phyloP scores from a whole-genome alignment of 306 rosid species.

The Dryas alaskensis region DNA sequence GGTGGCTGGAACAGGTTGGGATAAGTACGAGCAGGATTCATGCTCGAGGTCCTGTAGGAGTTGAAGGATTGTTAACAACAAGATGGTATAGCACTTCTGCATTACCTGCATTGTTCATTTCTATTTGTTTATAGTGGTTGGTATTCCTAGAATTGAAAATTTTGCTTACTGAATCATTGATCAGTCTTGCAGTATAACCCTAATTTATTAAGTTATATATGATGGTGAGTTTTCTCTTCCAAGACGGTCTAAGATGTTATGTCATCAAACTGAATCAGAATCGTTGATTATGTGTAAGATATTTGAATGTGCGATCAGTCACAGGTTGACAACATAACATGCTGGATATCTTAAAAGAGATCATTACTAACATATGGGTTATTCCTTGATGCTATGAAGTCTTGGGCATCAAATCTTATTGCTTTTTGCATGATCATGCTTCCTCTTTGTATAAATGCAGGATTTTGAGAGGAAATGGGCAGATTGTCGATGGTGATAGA shows the following conservation, averaged over 20 bases:
- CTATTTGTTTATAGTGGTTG: not conserved
- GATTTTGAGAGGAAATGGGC: conserved; percentile 83
- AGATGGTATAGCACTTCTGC: conserved; percentile 60
- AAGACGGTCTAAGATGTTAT: not conserved
- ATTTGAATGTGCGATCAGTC: not conserved
- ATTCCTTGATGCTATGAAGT: not conserved
- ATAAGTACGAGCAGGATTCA: conserved; percentile 74
- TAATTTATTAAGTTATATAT: not conserved
- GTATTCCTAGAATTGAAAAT: too few species aligned
- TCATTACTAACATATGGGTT: not conserved
- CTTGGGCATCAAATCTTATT: not conserved
- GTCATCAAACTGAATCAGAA: not conserved
- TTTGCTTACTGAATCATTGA: too few species aligned
- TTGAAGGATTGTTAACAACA: conserved; percentile 82
- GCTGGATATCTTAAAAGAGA: not conserved
- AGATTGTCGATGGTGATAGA: conserved; percentile 67
- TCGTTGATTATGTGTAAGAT: not conserved
- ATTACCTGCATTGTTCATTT: not conserved
- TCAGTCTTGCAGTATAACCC: too few species aligned
- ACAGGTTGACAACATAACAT: not conserved
- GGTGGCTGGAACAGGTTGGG: conserved; percentile 61
- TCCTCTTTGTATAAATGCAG: conserved; percentile 45
- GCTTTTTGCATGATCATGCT: not conserved
- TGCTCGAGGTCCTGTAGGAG: conserved; percentile 96
- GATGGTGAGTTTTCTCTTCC: not conserved